Conservation (phyloP, 805 yeast genomes). For the Ogataea ramenticola region DNA sequence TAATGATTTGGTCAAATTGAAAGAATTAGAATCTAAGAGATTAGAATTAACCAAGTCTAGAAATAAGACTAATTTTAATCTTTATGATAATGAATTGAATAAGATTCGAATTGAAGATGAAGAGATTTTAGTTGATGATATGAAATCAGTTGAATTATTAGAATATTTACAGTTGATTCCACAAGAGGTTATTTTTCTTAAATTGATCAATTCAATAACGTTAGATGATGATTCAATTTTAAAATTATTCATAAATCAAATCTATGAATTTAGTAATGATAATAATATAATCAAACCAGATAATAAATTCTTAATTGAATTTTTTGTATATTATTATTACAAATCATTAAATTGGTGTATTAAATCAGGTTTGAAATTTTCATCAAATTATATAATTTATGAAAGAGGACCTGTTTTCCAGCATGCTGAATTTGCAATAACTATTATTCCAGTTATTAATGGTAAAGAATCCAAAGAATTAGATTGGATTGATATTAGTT, state of each 20-base stretch:
- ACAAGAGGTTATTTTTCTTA: constrained; percentile 66
- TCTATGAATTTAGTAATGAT: too few relatives aligned
- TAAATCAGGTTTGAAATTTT: constrained; percentile 85
- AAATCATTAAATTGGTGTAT: constrained; percentile 93
- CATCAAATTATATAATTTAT: constrained; percentile 77
- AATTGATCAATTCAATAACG: constrained; percentile 28
- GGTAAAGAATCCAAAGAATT: constrained; percentile 6
- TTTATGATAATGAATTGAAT: constrained; percentile 3
- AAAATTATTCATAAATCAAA: constrained; percentile 2
- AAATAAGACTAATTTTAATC: constrained; percentile 18
- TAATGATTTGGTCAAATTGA: constrained; percentile 13
- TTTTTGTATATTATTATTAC: constrained; percentile 78
- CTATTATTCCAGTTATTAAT: constrained; percentile 9
- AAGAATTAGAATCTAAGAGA: constrained; percentile 33
- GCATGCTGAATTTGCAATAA: constrained; percentile 82
- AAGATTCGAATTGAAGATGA: constrained; percentile 29
- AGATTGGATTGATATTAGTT: constrained; percentile 57
- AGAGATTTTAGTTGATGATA: constrained; percentile 22
- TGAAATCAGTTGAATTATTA: constrained; percentile 18
- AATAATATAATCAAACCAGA: too few relatives aligned
- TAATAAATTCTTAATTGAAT: constrained; percentile 42
- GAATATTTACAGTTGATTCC: constrained; percentile 66
- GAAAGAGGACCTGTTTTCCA: constrained; percentile 91
- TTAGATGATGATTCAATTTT: neutral
- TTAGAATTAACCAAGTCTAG: constrained; percentile 13